Evolutionary conservation across 495 filamentous ascomycete genomes (phyloP).

Genomic region (Glonium stellatum): DNA sequence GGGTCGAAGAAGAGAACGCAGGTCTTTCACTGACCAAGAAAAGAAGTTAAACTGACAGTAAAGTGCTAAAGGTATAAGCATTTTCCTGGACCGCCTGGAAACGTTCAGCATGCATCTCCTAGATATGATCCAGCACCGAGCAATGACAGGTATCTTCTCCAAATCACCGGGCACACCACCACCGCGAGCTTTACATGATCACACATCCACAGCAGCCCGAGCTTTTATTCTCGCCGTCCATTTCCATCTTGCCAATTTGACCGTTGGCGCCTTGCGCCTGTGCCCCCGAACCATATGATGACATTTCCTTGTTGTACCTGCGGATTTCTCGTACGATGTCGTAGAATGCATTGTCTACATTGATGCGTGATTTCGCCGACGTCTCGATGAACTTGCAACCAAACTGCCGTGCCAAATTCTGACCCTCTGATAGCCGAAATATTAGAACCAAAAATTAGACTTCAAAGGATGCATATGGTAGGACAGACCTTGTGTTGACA

Average conservation of each 20-base stretch:
- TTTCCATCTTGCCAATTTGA: constrained; percentile 65
- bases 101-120: constrained; percentile 14
- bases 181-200: constrained; percentile 62
- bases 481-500: constrained; percentile 72
- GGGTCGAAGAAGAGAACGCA: constrained; percentile 20
- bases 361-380: constrained; percentile 94
- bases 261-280: constrained; percentile 54
- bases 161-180: constrained; percentile 9
- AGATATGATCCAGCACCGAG: constrained; percentile 16
- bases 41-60: constrained; percentile 22
- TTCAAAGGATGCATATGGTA: constrained; percentile 9
- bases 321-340: constrained; percentile 96
- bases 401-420: constrained; percentile 76
- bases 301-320: constrained; percentile 96
- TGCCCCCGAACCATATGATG: constrained; percentile 61
- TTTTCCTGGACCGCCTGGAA: constrained; percentile 8
- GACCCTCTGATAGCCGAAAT: constrained; percentile 61
- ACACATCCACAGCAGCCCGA: constrained; percentile 81
- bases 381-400: constrained; percentile 98
- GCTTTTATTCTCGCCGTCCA: constrained; percentile 61
- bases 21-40: constrained; percentile 15
- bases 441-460: constrained; percentile 9
- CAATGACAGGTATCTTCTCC: constrained; percentile 22
- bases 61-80: constrained; percentile 25
- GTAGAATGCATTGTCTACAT: constrained; percentile 97